phyloP scores from a whole-genome alignment of 169 alveolate species.

The Plasmodium billcollinsi region DNA sequence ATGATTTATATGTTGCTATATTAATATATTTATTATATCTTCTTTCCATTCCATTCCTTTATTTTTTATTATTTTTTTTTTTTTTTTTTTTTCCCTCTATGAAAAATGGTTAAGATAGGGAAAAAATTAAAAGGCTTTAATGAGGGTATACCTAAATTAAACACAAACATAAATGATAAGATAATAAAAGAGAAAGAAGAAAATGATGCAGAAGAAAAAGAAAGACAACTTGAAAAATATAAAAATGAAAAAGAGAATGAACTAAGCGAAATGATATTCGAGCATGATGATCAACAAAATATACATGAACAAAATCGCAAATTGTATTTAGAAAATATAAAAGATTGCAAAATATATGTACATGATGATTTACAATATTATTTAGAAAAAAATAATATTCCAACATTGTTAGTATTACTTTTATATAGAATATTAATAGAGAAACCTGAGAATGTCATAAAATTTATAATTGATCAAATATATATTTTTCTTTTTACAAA shows the following conservation, averaged over 20 bases:
- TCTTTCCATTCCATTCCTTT: not conserved
- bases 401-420: constrained; percentile 37
- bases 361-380: constrained; percentile 22
- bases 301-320: not conserved
- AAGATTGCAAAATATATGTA: not conserved
- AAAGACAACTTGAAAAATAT: not conserved
- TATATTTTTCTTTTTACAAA: not conserved
- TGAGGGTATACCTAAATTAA: constrained; percentile 23
- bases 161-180: constrained; percentile 26
- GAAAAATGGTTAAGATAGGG: constrained; percentile 45
- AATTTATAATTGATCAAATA: constrained; percentile 45
- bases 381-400: constrained; percentile 9
- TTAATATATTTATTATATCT: too few relatives aligned
- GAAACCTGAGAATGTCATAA: constrained; percentile 29
- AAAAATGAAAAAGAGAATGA: not conserved
- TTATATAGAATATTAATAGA: constrained; percentile 42
- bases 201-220: constrained; percentile 5
- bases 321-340: not conserved
- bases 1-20: too few relatives aligned
- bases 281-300: not conserved
- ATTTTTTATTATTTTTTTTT: not conserved
- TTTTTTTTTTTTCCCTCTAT: not conserved
- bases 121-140: constrained; percentile 55
- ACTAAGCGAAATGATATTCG: not conserved
- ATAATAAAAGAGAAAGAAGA: constrained; percentile 2